These are phyloP conservation scores for Hymenoscyphus occultus DNA, from an alignment of 2,329 filamentous ascomycete species.

Conservation along the genomic window DNA sequence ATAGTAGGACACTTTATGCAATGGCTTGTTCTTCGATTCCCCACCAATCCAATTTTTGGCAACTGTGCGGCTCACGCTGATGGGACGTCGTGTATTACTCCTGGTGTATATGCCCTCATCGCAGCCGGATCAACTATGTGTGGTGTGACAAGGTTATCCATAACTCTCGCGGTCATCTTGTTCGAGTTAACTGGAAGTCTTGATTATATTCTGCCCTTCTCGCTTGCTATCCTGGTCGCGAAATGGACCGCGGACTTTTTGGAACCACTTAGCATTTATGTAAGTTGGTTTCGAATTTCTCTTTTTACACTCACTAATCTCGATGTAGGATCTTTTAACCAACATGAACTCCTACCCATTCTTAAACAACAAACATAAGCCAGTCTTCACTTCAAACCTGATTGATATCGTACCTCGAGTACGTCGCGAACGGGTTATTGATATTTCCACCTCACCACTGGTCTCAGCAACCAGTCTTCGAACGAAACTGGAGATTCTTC, in stretches of 20 bases:
- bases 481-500: slow-evolving; percentile 74
- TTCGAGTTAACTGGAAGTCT: slow-evolving; percentile 95
- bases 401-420: slow-evolving; percentile 80
- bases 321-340: slow-evolving; percentile 73
- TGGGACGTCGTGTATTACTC: slow-evolving; percentile 83
- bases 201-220: slow-evolving; percentile 94
- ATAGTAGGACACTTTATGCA: slow-evolving; percentile 84
- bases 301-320: slow-evolving; percentile 22
- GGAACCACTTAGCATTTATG: slow-evolving; percentile 91
- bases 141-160: slow-evolving; percentile 87
- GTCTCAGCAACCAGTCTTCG: slow-evolving; percentile 76
- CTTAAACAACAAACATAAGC: slow-evolving; percentile 93
- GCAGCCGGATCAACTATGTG: slow-evolving; percentile 98
- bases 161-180: slow-evolving; percentile 90
- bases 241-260: slow-evolving; percentile 98
- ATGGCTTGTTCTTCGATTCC: slow-evolving; percentile 72
- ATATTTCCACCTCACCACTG: slow-evolving; percentile 79
- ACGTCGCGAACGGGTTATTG: slow-evolving; percentile 76
- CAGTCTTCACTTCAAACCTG: slow-evolving; percentile 83
- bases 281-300: slow-evolving; percentile 41
- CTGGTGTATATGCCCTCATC: slow-evolving; percentile 93
- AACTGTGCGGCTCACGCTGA: slow-evolving; percentile 65
- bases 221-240: slow-evolving; percentile 84
- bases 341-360: slow-evolving; percentile 98
- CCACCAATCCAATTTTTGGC: slow-evolving; percentile 69